These are phyloP conservation scores for Neobulgaria alba DNA, from an alignment of 2,329 filamentous ascomycete genomes.

Conservation along the genomic window DNA sequence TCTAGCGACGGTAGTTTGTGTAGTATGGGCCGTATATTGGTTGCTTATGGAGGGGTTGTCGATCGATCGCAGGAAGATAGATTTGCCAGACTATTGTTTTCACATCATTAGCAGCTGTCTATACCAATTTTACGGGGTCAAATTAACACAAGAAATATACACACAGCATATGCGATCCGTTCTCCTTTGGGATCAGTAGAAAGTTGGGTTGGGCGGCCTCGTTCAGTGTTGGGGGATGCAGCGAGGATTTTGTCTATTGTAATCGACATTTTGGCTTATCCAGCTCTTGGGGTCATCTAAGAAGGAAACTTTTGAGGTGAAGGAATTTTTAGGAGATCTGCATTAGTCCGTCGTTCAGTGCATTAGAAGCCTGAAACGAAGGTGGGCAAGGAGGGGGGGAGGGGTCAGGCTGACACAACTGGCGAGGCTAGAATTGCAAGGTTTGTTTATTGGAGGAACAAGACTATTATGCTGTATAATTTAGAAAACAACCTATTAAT, in stretches of 20 bases:
- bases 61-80: conserved; percentile 90
- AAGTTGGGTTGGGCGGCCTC: conserved; percentile 83
- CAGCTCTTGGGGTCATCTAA: not conserved
- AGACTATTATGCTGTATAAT: too few species aligned
- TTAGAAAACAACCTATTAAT: too few species aligned
- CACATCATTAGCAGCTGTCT: too few species aligned
- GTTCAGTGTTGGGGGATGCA: conserved; percentile 70
- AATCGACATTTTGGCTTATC: conserved; percentile 38
- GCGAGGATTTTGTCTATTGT: conserved; percentile 66
- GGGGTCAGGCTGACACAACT: conserved; percentile 12
- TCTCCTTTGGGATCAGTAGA: conserved; percentile 84
- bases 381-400: conserved; percentile 3
- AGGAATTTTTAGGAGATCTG: not conserved
- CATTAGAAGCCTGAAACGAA: not conserved
- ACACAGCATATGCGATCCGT: conserved; percentile 83
- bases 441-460: too few species aligned
- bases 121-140: too few species aligned
- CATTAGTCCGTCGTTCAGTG: not conserved
- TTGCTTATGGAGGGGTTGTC: conserved; percentile 76
- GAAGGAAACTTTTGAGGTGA: not conserved
- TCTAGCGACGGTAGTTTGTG: conserved; percentile 81
- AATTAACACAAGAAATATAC: too few species aligned
- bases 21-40: conserved; percentile 88
- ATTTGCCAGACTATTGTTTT: conserved; percentile 71
- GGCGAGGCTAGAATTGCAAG: too few species aligned